phyloP scores from a whole-genome alignment of 2,329 filamentous ascomycete species.

The Sporothrix sp. region DNA sequence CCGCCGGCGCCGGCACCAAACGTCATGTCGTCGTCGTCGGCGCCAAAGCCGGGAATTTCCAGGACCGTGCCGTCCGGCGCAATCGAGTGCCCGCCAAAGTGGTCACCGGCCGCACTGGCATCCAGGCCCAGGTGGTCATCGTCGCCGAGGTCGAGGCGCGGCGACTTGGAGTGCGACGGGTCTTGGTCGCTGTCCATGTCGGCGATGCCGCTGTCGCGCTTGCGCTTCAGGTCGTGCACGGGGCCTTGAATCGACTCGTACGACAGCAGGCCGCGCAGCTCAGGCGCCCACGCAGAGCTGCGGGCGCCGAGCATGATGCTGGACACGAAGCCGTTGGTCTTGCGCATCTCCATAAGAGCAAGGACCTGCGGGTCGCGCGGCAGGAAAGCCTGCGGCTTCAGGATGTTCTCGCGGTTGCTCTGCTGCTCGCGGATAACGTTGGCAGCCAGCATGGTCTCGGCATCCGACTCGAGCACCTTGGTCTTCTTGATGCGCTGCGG shows the following conservation, averaged over 20 bases:
- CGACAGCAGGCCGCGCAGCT: slow-evolving; percentile 85
- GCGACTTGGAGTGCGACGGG: slow-evolving; percentile 54
- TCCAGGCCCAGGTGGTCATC: slow-evolving; percentile 37
- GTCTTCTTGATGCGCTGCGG: slow-evolving; percentile 66
- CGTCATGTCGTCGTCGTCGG: slow-evolving; percentile 32
- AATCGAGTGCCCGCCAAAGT: slow-evolving; percentile 43
- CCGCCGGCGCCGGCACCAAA: slow-evolving; percentile 25
- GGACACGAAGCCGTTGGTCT: slow-evolving; percentile 79
- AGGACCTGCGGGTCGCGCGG: slow-evolving; percentile 80
- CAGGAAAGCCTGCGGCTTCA: slow-evolving; percentile 72
- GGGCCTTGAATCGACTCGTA: slow-evolving; percentile 63
- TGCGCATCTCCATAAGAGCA: slow-evolving; percentile 84
- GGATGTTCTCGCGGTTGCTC: slow-evolving; percentile 73
- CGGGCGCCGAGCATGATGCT: slow-evolving; percentile 76
- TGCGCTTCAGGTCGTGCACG: slow-evolving; percentile 78
- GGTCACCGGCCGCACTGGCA: slow-evolving; percentile 36
- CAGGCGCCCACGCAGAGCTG: slow-evolving; percentile 76
- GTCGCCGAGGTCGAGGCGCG: slow-evolving; percentile 58
- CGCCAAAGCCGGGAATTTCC: slow-evolving; percentile 45
- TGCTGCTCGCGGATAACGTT: slow-evolving; percentile 79
- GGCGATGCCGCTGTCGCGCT: slow-evolving; percentile 79
- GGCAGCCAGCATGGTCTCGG: slow-evolving; percentile 66
- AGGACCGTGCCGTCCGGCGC: slow-evolving; percentile 52
- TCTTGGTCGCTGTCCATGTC: slow-evolving; percentile 63
- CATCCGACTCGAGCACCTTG: slow-evolving; percentile 73